Conservation (phyloP, 2,329 filamentous ascomycete genomes). For the Phyllosticta ampelicida region DNA sequence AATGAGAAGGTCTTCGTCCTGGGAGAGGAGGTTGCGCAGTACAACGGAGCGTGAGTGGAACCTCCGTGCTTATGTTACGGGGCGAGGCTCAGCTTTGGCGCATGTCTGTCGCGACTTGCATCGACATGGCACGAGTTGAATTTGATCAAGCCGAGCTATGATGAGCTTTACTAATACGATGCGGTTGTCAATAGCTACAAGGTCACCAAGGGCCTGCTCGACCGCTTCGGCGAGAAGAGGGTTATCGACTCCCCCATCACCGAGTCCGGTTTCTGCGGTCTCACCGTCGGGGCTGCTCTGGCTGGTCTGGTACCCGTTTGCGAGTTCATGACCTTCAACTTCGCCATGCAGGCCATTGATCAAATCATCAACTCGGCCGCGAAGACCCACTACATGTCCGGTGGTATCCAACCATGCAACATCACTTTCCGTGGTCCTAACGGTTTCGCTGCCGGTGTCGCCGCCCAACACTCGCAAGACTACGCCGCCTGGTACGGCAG, state of each 20-base stretch:
- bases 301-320: conserved; percentile 89
- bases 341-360: conserved; percentile 99
- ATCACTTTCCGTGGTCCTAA: conserved; percentile 99
- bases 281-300: conserved; percentile 88
- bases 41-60: conserved; percentile 77
- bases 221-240: conserved; percentile 93
- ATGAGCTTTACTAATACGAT: conserved; percentile 26
- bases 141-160: background rate
- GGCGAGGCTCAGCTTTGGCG: background rate
- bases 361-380: conserved; percentile 98
- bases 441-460: conserved; percentile 92
- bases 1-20: conserved; percentile 94
- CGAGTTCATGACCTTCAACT: conserved; percentile 99
- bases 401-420: conserved; percentile 98
- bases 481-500: conserved; percentile 98
- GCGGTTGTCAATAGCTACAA: conserved; percentile 57
- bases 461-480: conserved; percentile 96
- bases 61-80: conserved; percentile 3
- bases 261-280: conserved; percentile 87
- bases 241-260: conserved; percentile 99
- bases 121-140: background rate
- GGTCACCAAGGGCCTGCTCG: conserved; percentile 93
- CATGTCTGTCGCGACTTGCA: background rate
- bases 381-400: conserved; percentile 99
- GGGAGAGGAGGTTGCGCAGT: conserved; percentile 97